Base-by-base conservation (phyloP, 2,329 filamentous ascomycete genomes). In the Colletotrichum ledebouriae region DNA sequence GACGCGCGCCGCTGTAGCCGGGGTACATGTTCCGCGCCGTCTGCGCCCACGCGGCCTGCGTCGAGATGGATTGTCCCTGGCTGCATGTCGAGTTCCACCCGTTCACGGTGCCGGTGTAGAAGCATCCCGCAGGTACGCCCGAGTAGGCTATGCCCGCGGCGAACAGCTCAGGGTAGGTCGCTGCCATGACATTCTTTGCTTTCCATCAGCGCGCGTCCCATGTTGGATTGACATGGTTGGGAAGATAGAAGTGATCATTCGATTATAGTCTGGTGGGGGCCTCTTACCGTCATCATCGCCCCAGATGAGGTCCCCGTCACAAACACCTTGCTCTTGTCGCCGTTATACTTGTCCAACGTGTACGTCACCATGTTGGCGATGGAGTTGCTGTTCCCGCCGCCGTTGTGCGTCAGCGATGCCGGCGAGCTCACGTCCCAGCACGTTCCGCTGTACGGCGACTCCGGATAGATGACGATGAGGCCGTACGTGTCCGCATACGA, bases 341-440 rank as follows among this genome's bases (percentile, higher is more conserved):
- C 86, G 2, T 79, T 78, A 76, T 89, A 88, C 73, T 81, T 81
- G 9, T 74, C 70, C n/a, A 89, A 75, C 3, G 85, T 80, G 72
- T 87, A 89, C 44, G 76, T 79, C 53, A 89, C 86, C 87, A 90
- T 89, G 73, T 86, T 87, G 25, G 83, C 85, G 64, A 90, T 87
- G 0, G 82, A 81, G 47, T 84, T 83, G 56, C 82, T 85, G 75
- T 90, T 85, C 3, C 86, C 85, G 22, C 87, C 87, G 7, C 85
- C 87, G 63, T 86, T 80, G 72, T 87, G 87, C 3, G 82, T 85
- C 2, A 90, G 80, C 0, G 86, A 81, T 34, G 74, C 73, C 33
- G 77, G 78, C 20, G 82, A 85, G 13, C 83, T 83, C 2, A 89
- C 87, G 69, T 90, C 87, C 86, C 86, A 90, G 78, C 87, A 90